Percentiles rank a stretch among this genome's conserved stretches.
Conservation (phyloP, 2,329 filamentous ascomycete genomes). For the Monosporascus sp. region DNA sequence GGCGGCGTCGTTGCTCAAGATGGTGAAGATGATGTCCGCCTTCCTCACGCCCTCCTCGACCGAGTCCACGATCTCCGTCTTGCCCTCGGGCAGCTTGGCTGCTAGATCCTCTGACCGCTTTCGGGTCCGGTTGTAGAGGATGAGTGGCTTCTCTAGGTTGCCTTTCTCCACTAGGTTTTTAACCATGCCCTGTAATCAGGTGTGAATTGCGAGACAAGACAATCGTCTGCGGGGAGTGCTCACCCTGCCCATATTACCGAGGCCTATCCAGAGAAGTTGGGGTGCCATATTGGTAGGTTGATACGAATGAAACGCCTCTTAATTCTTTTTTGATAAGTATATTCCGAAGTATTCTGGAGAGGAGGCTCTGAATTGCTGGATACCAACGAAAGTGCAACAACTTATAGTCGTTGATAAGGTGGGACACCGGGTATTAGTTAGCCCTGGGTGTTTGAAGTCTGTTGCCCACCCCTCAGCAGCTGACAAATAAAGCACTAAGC, state of each 20-base stretch:
- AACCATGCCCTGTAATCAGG: slow-evolving; percentile 63
- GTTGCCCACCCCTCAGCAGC: too few species aligned
- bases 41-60: slow-evolving; percentile 61
- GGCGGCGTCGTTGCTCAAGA: slow-evolving; percentile 72
- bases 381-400: too few species aligned
- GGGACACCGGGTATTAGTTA: not conserved
- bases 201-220: not conserved
- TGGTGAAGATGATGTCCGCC: slow-evolving; percentile 78
- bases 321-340: too few species aligned
- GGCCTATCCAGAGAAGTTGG: slow-evolving; percentile 71
- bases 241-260: slow-evolving; percentile 84
- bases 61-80: slow-evolving; percentile 58
- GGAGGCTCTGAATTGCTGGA: too few species aligned
- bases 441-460: not conserved
- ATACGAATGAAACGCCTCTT: too few species aligned
- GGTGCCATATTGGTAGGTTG: slow-evolving; percentile 40
- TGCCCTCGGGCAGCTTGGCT: slow-evolving; percentile 52
- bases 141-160: slow-evolving; percentile 62
- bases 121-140: slow-evolving; percentile 75
- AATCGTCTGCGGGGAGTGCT: slow-evolving; percentile 24
- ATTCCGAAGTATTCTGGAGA: too few species aligned
- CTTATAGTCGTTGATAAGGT: not conserved
- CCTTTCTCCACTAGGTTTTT: slow-evolving; percentile 80
- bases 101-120: slow-evolving; percentile 61
- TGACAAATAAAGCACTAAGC: too few species aligned